phyloP scores from a whole-genome alignment of 2,329 filamentous ascomycete species.

The Aureobasidium uvarum region DNA sequence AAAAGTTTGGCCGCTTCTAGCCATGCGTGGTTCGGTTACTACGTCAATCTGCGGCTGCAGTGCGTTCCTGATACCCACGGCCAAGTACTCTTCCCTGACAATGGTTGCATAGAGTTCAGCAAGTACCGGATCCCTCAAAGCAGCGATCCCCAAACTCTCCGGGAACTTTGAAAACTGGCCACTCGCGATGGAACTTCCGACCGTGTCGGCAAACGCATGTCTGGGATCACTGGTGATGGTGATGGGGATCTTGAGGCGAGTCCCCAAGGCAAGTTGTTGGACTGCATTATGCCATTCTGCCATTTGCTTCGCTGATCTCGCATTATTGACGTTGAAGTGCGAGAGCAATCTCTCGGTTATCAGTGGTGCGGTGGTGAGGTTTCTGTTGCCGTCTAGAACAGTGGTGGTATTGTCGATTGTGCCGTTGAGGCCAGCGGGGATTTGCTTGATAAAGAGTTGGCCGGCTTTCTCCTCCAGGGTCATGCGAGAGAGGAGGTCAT shows the following conservation, averaged over 20 bases:
- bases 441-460: slow-evolving; percentile 47
- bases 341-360: slow-evolving; percentile 68
- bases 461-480: slow-evolving; percentile 70
- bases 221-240: slow-evolving; percentile 46
- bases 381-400: neutral
- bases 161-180: slow-evolving; percentile 78
- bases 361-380: slow-evolving; percentile 54
- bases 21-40: slow-evolving; percentile 67
- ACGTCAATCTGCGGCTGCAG: slow-evolving; percentile 70
- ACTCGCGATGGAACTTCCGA: slow-evolving; percentile 68
- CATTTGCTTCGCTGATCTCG: slow-evolving; percentile 66
- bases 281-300: slow-evolving; percentile 29
- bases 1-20: slow-evolving; percentile 71
- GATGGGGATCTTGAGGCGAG: slow-evolving; percentile 3
- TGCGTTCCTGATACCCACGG: slow-evolving; percentile 70
- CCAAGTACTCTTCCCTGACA: slow-evolving; percentile 65
- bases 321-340: slow-evolving; percentile 64
- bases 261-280: slow-evolving; percentile 1
- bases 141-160: slow-evolving; percentile 62
- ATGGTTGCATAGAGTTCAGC: slow-evolving; percentile 63
- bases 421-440: slow-evolving; percentile 40
- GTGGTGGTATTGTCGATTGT: slow-evolving; percentile 9
- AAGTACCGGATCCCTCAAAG: slow-evolving; percentile 65
- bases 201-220: slow-evolving; percentile 67
- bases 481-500: slow-evolving; percentile 69